Percentiles rank a stretch among this genome's conserved stretches.
phyloP scores from a whole-genome alignment of 306 rosid species.

The Boehmeria nivea region DNA sequence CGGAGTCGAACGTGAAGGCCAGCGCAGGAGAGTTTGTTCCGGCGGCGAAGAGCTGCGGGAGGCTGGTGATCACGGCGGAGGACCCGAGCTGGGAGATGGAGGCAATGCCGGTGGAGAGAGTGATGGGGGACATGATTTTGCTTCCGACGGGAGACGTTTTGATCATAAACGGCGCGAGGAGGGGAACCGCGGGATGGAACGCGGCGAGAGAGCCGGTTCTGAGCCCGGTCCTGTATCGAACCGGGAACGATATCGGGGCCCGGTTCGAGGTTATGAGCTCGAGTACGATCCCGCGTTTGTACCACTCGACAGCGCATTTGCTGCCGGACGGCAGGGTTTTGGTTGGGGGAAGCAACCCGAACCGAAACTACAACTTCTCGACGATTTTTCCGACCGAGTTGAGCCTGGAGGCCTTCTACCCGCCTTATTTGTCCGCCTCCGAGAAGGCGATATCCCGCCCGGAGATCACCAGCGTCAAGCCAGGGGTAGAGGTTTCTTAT shows the following conservation, averaged over 20 bases:
- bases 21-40: slow-evolving; percentile 13
- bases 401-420: slow-evolving; percentile 25
- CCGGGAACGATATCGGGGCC: background rate
- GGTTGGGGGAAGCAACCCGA: slow-evolving; percentile 35
- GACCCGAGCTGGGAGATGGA: slow-evolving; percentile 29
- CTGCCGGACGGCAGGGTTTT: slow-evolving; percentile 29
- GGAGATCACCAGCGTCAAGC: slow-evolving; percentile 9
- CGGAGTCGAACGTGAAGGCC: slow-evolving; percentile 26
- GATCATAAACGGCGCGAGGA: slow-evolving; percentile 32
- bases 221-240: slow-evolving; percentile 24
- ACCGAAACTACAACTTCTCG: slow-evolving; percentile 31
- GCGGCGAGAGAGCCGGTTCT: slow-evolving; percentile 23
- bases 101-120: slow-evolving; percentile 29
- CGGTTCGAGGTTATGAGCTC: slow-evolving; percentile 26
- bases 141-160: slow-evolving; percentile 34
- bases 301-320: slow-evolving; percentile 31
- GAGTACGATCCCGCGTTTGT: slow-evolving; percentile 22
- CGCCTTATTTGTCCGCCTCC: slow-evolving; percentile 19
- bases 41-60: slow-evolving; percentile 25
- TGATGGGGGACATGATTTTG: slow-evolving; percentile 37
- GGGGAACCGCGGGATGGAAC: slow-evolving; percentile 33
- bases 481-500: slow-evolving; percentile 12
- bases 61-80: slow-evolving; percentile 7
- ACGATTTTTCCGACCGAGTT: slow-evolving; percentile 28
- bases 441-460: slow-evolving; percentile 7